Evolutionary conservation across 2,329 filamentous ascomycete species (phyloP).

Genomic region (Chalara sp.): DNA sequence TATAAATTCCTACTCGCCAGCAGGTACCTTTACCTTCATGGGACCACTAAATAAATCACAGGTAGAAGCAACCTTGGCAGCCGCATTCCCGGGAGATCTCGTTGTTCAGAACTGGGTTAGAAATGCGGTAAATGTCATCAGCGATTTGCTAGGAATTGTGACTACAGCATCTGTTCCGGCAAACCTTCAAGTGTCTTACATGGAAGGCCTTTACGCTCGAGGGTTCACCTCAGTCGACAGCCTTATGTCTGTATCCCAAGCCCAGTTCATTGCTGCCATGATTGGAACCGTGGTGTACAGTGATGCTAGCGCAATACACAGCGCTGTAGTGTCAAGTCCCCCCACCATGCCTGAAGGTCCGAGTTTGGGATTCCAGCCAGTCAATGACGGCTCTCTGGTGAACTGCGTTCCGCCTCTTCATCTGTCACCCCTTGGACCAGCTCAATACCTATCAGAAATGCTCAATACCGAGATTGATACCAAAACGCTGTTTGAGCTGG

Average conservation of each 20-base stretch:
- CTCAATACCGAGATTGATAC: neutral
- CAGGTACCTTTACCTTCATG: neutral
- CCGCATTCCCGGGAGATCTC: neutral
- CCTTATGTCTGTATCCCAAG: neutral
- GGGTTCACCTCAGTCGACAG: neutral
- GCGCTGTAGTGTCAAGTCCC: neutral
- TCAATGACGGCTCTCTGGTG: neutral
- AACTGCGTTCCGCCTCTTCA: neutral
- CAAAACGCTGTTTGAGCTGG: neutral
- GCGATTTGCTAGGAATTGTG: neutral
- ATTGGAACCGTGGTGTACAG: neutral
- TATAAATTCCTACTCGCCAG: neutral
- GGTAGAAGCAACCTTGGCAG: neutral
- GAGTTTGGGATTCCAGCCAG: neutral
- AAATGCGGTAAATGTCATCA: neutral
- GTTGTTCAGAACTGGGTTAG: neutral
- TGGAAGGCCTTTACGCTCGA: slow-evolving; percentile 5
- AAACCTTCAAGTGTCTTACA: slow-evolving; percentile 1
- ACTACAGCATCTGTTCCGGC: neutral
- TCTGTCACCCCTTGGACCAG: slow-evolving; percentile 1
- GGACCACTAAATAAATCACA: neutral
- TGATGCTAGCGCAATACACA: neutral
- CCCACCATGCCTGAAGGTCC: neutral
- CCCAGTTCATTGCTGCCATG: neutral
- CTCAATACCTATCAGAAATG: neutral